Conservation (phyloP, 768 basidiomycete genomes). For the Pleurotus eryngii region DNA sequence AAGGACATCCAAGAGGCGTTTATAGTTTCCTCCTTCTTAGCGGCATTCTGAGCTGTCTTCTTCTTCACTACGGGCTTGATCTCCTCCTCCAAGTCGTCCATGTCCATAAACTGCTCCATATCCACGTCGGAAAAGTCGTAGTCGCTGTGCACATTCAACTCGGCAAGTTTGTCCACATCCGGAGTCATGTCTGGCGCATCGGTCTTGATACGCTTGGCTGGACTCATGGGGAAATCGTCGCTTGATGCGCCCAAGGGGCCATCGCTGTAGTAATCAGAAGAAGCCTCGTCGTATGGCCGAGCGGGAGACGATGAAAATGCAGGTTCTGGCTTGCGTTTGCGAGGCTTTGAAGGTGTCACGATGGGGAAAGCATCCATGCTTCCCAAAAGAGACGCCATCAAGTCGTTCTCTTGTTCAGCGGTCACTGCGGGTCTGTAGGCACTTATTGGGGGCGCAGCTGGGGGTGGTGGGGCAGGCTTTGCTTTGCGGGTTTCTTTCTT, state of each 20-base stretch:
- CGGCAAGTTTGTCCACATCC: slow-evolving; percentile 53
- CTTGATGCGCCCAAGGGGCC: slow-evolving; percentile 44
- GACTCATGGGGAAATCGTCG: slow-evolving; percentile 64
- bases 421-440: slow-evolving; percentile 79
- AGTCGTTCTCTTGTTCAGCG: slow-evolving; percentile 80
- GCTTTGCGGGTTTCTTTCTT: slow-evolving; percentile 40
- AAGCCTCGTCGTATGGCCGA: slow-evolving; percentile 33
- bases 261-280: slow-evolving; percentile 45
- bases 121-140: slow-evolving; percentile 53
- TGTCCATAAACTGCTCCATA: slow-evolving; percentile 58
- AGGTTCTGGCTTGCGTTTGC: slow-evolving; percentile 69
- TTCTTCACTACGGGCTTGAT: slow-evolving; percentile 19
- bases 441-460: slow-evolving; percentile 58
- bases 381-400: slow-evolving; percentile 81
- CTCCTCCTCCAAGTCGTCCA: slow-evolving; percentile 50
- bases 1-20: slow-evolving; percentile 70
- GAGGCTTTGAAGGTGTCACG: slow-evolving; percentile 28
- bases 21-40: slow-evolving; percentile 43
- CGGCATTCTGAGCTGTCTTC: slow-evolving; percentile 23
- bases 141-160: slow-evolving; percentile 56
- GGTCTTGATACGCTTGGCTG: slow-evolving; percentile 60
- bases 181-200: slow-evolving; percentile 46
- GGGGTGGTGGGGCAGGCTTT: slow-evolving; percentile 47
- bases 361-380: slow-evolving; percentile 55
- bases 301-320: slow-evolving; percentile 38